phyloP scores from a whole-genome alignment of 768 basidiomycete species.

The Daedaleopsis nitida region DNA sequence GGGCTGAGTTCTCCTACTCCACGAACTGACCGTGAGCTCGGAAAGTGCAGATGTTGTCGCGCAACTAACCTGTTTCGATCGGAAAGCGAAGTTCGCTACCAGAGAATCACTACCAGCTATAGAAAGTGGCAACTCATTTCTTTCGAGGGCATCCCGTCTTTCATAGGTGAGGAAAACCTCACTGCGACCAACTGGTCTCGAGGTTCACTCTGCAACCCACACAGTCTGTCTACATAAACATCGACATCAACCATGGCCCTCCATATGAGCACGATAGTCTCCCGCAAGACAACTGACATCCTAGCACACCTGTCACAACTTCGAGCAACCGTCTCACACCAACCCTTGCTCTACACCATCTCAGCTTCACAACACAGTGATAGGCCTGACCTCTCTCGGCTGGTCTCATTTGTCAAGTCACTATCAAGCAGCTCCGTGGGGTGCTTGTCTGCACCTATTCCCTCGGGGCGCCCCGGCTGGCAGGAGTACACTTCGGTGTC shows the following conservation, averaged over 20 bases:
- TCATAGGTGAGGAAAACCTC: not conserved
- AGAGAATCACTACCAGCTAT: no score
- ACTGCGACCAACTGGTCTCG: no score
- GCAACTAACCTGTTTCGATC: no score
- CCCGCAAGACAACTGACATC: conserved; percentile 19
- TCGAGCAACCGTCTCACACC: not conserved
- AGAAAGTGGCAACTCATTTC: no score
- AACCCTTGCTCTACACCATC: conserved; percentile 35
- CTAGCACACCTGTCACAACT: conserved; percentile 9
- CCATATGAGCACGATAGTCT: conserved; percentile 21
- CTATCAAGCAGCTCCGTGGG: conserved; percentile 48
- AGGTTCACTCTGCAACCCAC: no score
- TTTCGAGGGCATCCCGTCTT: no score
- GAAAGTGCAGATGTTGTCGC: no score
- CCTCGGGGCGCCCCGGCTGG: conserved; percentile 14
- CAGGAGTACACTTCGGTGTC: conserved; percentile 51
- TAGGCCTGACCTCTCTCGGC: conserved; percentile 37
- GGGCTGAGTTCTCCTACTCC: no score
- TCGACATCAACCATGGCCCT: conserved; percentile 9
- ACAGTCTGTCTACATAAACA: no score
- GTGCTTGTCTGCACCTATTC: conserved; percentile 59
- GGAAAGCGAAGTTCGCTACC: no score
- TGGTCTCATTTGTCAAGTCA: conserved; percentile 25
- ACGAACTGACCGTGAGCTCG: no score
- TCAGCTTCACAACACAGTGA: conserved; percentile 55